phyloP scores from a whole-genome alignment of 1,139 yeast genomes.

The Saccharomyces hybrid region DNA sequence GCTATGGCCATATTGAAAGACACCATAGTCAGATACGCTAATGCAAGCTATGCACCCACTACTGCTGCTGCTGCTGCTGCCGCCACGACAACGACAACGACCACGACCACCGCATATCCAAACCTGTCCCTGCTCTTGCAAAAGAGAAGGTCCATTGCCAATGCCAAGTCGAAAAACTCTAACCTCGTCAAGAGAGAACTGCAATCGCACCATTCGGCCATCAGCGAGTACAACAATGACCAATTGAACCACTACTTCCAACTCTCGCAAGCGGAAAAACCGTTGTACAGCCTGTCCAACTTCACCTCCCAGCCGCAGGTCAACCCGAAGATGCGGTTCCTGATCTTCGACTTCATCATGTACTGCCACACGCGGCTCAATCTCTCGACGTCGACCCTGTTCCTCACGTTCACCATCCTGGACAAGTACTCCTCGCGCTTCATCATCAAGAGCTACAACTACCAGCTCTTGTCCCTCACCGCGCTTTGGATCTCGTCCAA shows the following conservation, averaged over 20 bases:
- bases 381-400: constrained; percentile 71
- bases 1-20: background rate
- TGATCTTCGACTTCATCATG: constrained; percentile 69
- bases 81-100: background rate
- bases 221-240: constrained; percentile 14
- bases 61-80: constrained; percentile 4
- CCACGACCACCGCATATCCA: constrained; percentile 7
- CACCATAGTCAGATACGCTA: background rate
- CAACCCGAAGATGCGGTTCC: constrained; percentile 20
- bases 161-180: constrained; percentile 12
- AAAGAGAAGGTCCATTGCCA: constrained; percentile 14
- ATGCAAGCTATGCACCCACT: background rate
- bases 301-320: constrained; percentile 20
- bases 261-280: constrained; percentile 3
- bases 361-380: constrained; percentile 77
- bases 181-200: constrained; percentile 13
- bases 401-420: constrained; percentile 71
- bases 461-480: constrained; percentile 62
- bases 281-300: constrained; percentile 7
- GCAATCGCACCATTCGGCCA: constrained; percentile 13
- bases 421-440: constrained; percentile 88
- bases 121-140: constrained; percentile 14
- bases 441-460: constrained; percentile 60
- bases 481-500: constrained; percentile 71
- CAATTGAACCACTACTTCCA: constrained; percentile 11